phyloP scores from a whole-genome alignment of 306 rosid genomes.

The Begonia loranthoides region DNA sequence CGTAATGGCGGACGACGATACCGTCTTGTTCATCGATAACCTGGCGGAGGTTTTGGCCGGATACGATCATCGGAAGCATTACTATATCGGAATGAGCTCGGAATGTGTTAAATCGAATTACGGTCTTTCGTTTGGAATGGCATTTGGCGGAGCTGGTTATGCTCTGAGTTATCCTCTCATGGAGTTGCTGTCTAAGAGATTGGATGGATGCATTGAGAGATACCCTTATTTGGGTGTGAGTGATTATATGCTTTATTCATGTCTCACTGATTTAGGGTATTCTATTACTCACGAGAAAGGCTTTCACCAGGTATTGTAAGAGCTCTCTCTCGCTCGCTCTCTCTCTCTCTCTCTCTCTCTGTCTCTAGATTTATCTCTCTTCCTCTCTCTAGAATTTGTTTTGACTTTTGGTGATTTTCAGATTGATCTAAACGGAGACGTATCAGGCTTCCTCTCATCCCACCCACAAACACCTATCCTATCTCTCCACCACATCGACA shows the following conservation, averaged over 20 bases:
- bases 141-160: conserved; percentile 36
- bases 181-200: conserved; percentile 6
- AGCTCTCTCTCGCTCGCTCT: no score
- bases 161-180: conserved; percentile 37
- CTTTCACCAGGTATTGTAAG: conserved; percentile 33
- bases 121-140: conserved; percentile 31
- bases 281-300: conserved; percentile 19
- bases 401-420: background rate
- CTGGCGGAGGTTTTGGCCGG: conserved; percentile 21
- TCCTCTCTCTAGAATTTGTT: background rate
- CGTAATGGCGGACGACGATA: conserved; percentile 41
- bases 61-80: conserved; percentile 21
- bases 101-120: conserved; percentile 23
- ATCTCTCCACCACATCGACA: conserved; percentile 39
- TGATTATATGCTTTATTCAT: conserved; percentile 25
- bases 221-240: conserved; percentile 18
- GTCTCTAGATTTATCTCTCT: background rate
- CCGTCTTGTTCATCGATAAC: conserved; percentile 24
- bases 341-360: no score
- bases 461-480: conserved; percentile 28
- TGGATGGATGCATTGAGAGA: conserved; percentile 28
- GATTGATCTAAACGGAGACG: conserved; percentile 28
- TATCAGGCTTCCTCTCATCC: conserved; percentile 28
- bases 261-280: conserved; percentile 32
- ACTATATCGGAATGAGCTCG: conserved; percentile 29